These are phyloP conservation scores for Tetrahymena borealis DNA, from an alignment of 73 alveolate species.

Conservation along the genomic window DNA sequence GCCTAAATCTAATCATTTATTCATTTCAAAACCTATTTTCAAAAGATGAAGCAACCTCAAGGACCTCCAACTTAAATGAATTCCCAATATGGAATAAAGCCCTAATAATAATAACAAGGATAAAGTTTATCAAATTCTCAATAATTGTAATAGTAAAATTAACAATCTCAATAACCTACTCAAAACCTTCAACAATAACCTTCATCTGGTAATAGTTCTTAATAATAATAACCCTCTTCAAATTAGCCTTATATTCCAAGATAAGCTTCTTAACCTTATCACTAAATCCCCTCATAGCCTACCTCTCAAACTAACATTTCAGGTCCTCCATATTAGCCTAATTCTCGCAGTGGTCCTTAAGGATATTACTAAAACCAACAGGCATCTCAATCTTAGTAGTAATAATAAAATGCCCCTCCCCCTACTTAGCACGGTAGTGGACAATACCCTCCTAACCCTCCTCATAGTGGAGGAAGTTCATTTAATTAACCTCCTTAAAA, in stretches of 20 bases:
- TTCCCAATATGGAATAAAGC: background rate
- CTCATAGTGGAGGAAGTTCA: background rate
- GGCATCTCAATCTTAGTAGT: background rate
- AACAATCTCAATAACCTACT: background rate
- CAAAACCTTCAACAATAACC: background rate
- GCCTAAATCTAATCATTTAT: background rate
- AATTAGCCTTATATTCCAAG: background rate
- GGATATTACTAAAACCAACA: background rate
- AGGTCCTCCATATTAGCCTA: background rate
- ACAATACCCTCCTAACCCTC: background rate
- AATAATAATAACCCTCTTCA: background rate
- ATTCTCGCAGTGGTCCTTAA: background rate
- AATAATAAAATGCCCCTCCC: background rate
- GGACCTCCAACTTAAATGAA: background rate
- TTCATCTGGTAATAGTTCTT: background rate
- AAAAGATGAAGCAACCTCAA: background rate
- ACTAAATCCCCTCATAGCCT: background rate
- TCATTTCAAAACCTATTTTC: background rate
- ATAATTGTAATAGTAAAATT: background rate
- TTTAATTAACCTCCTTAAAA: background rate
- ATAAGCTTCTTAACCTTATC: background rate
- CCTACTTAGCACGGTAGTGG: background rate
- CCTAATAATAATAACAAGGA: background rate
- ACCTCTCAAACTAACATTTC: background rate
- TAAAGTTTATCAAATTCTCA: background rate